Evolutionary conservation across 768 basidiomycete genomes (phyloP), one percentile per base, ranked within the genome.

Genomic region (Boletellus emodensis): DNA sequence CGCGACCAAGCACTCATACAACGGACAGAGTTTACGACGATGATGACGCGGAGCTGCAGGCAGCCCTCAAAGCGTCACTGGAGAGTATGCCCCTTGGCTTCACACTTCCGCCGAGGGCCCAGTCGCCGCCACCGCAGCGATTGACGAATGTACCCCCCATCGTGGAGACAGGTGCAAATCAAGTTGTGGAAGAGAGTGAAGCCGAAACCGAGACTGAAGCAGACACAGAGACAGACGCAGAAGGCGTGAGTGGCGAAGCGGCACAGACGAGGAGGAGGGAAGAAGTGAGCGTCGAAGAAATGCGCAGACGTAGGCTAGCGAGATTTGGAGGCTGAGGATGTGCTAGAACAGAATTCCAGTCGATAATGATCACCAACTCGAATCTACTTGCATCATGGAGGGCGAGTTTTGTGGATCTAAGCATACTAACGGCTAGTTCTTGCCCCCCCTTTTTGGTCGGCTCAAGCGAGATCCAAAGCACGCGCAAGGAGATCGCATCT

Each of bases 11-110:
- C 30, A 37, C 34, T 38, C 54, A 37, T 46, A 32, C 41, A 40
- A 43, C 52, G 42, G 52, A 75, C 44, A 71, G 82, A 40, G 79
- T 84, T 35, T 84, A 89, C 57, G 92, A 94, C 54, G 92, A 94
- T 55, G 92, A 94, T 44, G 92, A 95, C 59, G 82, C 80, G 20
- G 85, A 89, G 58, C 70, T 95, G 40, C 93, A 94, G 68, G 92
- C 91, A 11, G 93, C 93, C 5, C 73, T 95, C 42, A 83, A 74
- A 62, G 93, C 90, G 3, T 93, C 91, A 34, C 72, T 94, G 54
- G 85, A 87, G 62, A 72, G 72, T 37, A 64, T 82, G 18, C 83
- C 87, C 1, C 67, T 69, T 36, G 84, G 75, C 28, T 84, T 75
- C 68, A 57, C 66, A 24, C 58, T 73, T 5, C 74, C 74, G 32